These are phyloP conservation scores for Castanopsis chinensis DNA, from an alignment of 306 rosid species.

Conservation along the genomic window DNA sequence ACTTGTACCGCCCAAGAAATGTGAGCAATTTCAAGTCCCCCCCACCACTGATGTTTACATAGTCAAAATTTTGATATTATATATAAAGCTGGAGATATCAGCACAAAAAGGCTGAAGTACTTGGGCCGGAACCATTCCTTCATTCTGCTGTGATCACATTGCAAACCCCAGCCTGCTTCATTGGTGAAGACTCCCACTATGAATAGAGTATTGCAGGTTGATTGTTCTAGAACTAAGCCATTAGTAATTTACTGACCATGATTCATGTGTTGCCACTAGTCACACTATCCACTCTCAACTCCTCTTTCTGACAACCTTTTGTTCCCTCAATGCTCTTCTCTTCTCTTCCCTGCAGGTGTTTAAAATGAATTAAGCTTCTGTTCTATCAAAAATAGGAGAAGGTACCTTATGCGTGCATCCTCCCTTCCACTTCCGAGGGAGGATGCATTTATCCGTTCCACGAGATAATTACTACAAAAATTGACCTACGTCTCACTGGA, in stretches of 20 bases:
- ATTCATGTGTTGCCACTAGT: not conserved
- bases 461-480: no score
- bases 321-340: conserved; percentile 56
- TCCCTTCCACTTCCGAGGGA: no score
- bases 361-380: not conserved
- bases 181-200: not conserved
- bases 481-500: no score
- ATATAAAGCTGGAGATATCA: not conserved
- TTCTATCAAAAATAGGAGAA: not conserved
- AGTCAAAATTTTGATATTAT: not conserved
- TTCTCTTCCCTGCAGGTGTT: conserved; percentile 74
- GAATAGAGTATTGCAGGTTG: not conserved
- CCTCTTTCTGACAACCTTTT: conserved; percentile 26
- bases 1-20: not conserved
- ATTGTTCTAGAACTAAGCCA: not conserved
- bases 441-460: no score
- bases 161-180: not conserved
- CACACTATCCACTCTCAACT: conserved; percentile 3
- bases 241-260: not conserved
- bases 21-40: not conserved
- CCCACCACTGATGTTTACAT: not conserved
- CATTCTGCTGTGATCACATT: not conserved
- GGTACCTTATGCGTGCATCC: no score
- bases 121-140: not conserved
- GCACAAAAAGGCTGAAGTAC: not conserved